Conservation (phyloP, 495 filamentous ascomycete genomes). For the Talaromyces adpressus region DNA sequence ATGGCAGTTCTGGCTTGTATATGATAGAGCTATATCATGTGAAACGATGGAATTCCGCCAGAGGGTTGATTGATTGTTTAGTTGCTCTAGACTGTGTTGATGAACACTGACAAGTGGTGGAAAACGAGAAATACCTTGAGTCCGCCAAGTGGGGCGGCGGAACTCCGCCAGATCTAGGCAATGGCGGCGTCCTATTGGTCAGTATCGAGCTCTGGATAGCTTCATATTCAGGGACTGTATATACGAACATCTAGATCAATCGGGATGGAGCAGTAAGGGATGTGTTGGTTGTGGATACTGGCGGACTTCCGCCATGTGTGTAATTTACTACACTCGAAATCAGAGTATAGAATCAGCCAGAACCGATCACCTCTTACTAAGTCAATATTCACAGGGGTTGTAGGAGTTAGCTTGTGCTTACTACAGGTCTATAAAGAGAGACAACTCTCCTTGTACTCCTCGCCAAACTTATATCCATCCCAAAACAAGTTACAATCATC, state of each 20-base stretch:
- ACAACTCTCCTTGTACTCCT: background rate
- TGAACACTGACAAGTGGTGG: background rate
- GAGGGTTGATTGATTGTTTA: background rate
- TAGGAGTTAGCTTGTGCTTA: too few relatives aligned
- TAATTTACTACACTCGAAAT: too few relatives aligned
- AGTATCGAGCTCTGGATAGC: background rate
- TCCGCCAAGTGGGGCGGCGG: background rate
- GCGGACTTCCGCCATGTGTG: background rate
- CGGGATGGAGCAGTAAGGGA: background rate
- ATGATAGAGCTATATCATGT: background rate
- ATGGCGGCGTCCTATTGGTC: background rate
- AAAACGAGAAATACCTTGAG: background rate
- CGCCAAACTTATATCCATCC: background rate
- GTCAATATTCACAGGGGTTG: too few relatives aligned
- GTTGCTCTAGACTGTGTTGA: background rate
- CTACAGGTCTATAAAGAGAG: too few relatives aligned
- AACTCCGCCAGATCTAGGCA: background rate
- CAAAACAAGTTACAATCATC: background rate
- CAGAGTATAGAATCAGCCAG: too few relatives aligned
- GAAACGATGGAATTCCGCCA: background rate
- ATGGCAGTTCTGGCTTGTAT: background rate
- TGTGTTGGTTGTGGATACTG: background rate
- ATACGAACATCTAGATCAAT: background rate
- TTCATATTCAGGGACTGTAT: background rate
- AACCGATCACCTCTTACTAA: too few relatives aligned